Percentiles rank a stretch among this genome's conserved stretches.
These are phyloP conservation scores for Lactarius sp. DNA, from an alignment of 768 basidiomycete genomes.

Conservation along the genomic window DNA sequence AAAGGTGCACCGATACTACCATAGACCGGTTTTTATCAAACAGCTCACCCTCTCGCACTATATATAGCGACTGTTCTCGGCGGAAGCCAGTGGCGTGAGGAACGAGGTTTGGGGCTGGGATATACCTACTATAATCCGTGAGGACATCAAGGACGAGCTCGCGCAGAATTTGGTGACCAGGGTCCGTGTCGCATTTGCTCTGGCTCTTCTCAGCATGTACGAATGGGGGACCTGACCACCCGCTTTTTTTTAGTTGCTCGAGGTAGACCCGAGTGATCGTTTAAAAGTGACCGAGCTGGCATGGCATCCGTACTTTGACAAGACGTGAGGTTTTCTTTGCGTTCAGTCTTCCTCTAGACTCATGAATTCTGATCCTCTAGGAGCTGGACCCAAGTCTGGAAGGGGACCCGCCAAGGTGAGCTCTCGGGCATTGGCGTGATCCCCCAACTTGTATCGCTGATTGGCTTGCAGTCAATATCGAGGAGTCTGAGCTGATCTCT, in stretches of 20 bases:
- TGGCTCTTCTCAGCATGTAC: neutral
- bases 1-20: neutral
- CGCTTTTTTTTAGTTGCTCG: conserved; percentile 6
- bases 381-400: neutral
- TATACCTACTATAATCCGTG: conserved; percentile 3
- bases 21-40: neutral
- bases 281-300: neutral
- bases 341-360: neutral
- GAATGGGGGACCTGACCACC: neutral
- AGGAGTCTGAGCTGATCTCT: neutral
- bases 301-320: neutral
- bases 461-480: neutral
- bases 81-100: neutral
- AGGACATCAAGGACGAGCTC: neutral
- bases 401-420: neutral
- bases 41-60: neutral
- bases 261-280: conserved; percentile 6
- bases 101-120: conserved; percentile 21
- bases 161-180: conserved; percentile 6
- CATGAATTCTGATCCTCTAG: neutral
- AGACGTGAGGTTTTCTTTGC: neutral
- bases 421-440: neutral
- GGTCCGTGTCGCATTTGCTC: neutral
- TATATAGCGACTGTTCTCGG: conserved; percentile 15
- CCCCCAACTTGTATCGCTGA: neutral